Percentiles rank a stretch among this genome's conserved stretches.
Evolutionary conservation across 495 filamentous ascomycete genomes (phyloP).

Genomic region (Aspergillus mulundensis): DNA sequence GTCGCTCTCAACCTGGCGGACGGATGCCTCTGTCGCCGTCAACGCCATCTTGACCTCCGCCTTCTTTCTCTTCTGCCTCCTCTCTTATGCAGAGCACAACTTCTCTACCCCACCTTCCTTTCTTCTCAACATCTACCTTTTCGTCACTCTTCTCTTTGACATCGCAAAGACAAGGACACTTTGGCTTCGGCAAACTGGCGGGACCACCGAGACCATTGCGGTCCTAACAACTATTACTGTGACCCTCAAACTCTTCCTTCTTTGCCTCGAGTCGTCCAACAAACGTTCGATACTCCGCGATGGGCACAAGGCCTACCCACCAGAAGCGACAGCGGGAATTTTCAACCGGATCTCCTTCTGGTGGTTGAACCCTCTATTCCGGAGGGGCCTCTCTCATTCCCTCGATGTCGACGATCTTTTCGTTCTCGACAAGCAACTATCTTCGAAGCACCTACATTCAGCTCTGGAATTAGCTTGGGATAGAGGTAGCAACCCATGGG

Average conservation of each 20-base stretch:
- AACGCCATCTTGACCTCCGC: constrained; percentile 42
- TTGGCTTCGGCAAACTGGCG: constrained; percentile 45
- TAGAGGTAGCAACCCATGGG: constrained; percentile 10
- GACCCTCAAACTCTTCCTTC: constrained; percentile 44
- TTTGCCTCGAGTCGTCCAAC: constrained; percentile 51
- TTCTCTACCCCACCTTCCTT: constrained; percentile 54
- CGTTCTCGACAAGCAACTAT: constrained; percentile 41
- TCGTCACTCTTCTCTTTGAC: constrained; percentile 58
- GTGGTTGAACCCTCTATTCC: constrained; percentile 58
- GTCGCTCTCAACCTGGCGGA: constrained; percentile 24
- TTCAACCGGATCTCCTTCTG: constrained; percentile 50
- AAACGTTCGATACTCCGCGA: constrained; percentile 49
- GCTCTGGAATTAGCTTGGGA: constrained; percentile 34
- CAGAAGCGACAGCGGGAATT: constrained; percentile 56
- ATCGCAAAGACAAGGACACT: constrained; percentile 51
- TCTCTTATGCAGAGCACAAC: constrained; percentile 57
- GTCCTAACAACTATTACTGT: constrained; percentile 46
- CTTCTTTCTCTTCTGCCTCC: constrained; percentile 34
- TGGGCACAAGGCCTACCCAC: constrained; percentile 43
- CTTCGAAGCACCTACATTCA: constrained; percentile 34
- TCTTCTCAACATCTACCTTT: constrained; percentile 57
- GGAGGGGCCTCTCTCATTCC: constrained; percentile 40
- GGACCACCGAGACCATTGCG: constrained; percentile 32
- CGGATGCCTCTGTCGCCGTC: constrained; percentile 44
- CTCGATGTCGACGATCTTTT: constrained; percentile 46